These are phyloP conservation scores for Penicillium verhagenii DNA, from an alignment of 495 filamentous ascomycete genomes.

Conservation along the genomic window DNA sequence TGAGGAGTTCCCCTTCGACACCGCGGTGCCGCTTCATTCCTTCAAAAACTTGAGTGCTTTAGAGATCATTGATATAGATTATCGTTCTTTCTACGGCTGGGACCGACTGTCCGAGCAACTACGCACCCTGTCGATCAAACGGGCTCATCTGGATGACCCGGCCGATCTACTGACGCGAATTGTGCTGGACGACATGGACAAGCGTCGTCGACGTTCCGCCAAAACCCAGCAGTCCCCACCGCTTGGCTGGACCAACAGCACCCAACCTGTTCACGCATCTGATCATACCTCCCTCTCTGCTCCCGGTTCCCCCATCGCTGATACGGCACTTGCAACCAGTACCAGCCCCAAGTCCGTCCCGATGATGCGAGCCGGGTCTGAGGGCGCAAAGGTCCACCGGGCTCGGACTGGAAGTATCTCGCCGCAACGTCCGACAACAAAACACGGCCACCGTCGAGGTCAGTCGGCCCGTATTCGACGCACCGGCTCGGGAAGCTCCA, in stretches of 20 bases:
- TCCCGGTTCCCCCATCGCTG: slow-evolving; percentile 63
- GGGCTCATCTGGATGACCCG: slow-evolving; percentile 84
- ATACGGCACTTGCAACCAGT: slow-evolving; percentile 45
- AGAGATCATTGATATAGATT: slow-evolving; percentile 93
- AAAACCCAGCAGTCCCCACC: slow-evolving; percentile 79
- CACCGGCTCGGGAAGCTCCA: slow-evolving; percentile 88
- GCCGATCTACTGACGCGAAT: slow-evolving; percentile 87
- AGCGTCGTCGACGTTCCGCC: slow-evolving; percentile 79
- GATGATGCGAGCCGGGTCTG: slow-evolving; percentile 54
- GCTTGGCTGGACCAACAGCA: slow-evolving; percentile 51
- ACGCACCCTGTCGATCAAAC: slow-evolving; percentile 83
- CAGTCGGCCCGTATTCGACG: slow-evolving; percentile 66
- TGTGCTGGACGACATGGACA: slow-evolving; percentile 94
- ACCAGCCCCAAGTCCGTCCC: slow-evolving; percentile 41
- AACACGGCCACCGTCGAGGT: slow-evolving; percentile 63
- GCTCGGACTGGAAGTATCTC: slow-evolving; percentile 70
- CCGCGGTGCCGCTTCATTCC: slow-evolving; percentile 87
- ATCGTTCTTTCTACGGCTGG: slow-evolving; percentile 96
- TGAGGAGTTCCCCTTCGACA: slow-evolving; percentile 98
- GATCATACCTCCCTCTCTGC: slow-evolving; percentile 54
- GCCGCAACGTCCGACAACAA: slow-evolving; percentile 70
- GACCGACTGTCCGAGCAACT: slow-evolving; percentile 89
- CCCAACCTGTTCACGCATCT: slow-evolving; percentile 58
- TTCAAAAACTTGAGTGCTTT: slow-evolving; percentile 95
- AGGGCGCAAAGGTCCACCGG: slow-evolving; percentile 43